phyloP scores from a whole-genome alignment of 371 early-diverging fungal genomes.

The Mucor racemosus region DNA sequence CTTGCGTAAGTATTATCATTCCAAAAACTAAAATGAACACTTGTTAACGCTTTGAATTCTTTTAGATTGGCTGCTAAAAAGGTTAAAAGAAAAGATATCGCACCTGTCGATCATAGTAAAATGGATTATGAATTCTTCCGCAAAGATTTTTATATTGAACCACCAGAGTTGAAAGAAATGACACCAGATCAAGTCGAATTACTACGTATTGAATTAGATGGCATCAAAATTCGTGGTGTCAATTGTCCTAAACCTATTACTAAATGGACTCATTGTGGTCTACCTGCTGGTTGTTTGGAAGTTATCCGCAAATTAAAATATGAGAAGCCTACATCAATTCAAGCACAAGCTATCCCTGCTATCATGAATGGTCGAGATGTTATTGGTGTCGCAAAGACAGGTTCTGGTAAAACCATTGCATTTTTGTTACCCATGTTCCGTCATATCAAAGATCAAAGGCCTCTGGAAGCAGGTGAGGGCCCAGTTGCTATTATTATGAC shows the following conservation, averaged over 20 bases:
- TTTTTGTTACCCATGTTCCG: conserved; percentile 97
- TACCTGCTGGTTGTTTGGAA: conserved; percentile 73
- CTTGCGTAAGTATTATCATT: conserved; percentile 59
- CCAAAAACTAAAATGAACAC: background rate
- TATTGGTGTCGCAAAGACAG: conserved; percentile 99
- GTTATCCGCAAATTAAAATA: conserved; percentile 85
- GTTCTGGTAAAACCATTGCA: conserved; percentile 97
- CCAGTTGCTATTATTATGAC: conserved; percentile 97
- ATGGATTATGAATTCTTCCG: conserved; percentile 88
- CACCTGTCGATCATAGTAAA: conserved; percentile 85
- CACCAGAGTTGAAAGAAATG: conserved; percentile 85
- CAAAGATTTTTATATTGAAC: conserved; percentile 97
- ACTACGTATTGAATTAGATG: conserved; percentile 86
- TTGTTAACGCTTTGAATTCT: background rate
- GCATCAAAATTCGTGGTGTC: conserved; percentile 90
- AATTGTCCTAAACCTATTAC: conserved; percentile 93
- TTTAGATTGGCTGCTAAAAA: conserved; percentile 76
- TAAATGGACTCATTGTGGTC: conserved; percentile 96
- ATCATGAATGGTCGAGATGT: conserved; percentile 97
- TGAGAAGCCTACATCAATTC: conserved; percentile 92
- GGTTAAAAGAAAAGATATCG: conserved; percentile 91
- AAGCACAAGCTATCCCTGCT: conserved; percentile 98
- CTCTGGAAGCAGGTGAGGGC: conserved; percentile 85
- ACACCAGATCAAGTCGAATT: conserved; percentile 86
- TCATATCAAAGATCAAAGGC: conserved; percentile 95